A percentile compares a stretch with the other conserved stretches of the same genome.
Conservation (phyloP, 1,284 basidiomycete genomes). For the Microbotryum violaceum region DNA sequence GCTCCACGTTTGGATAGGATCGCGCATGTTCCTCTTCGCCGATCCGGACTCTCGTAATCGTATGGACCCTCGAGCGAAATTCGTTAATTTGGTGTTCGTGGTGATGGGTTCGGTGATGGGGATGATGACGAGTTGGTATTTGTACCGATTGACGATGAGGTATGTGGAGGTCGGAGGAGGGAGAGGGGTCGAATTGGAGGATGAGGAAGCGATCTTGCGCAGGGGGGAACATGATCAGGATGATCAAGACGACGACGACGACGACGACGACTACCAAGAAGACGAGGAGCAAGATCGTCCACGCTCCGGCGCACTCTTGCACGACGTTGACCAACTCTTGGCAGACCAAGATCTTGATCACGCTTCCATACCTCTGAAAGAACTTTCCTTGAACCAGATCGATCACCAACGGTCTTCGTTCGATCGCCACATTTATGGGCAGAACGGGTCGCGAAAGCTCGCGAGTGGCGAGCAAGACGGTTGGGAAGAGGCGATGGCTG, state of each 20-base stretch:
- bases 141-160: constrained; percentile 31
- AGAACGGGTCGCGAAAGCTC: too few relatives aligned
- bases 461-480: too few relatives aligned
- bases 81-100: constrained; percentile 53
- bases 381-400: too few relatives aligned
- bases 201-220: neutral
- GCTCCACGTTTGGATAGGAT: constrained; percentile 67
- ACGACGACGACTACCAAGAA: constrained; percentile 37
- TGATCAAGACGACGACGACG: constrained; percentile 53
- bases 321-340: constrained; percentile 21
- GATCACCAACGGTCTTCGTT: too few relatives aligned
- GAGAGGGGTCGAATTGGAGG: neutral
- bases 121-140: constrained; percentile 58
- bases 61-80: constrained; percentile 65
- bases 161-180: constrained; percentile 15
- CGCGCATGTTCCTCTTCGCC: constrained; percentile 61
- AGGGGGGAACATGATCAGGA: constrained; percentile 45
- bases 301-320: constrained; percentile 12
- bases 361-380: too few relatives aligned
- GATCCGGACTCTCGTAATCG: constrained; percentile 62
- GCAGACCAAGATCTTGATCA: constrained; percentile 40
- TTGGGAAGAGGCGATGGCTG: too few relatives aligned
- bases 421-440: too few relatives aligned
- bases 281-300: neutral
- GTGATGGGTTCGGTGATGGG: constrained; percentile 53